Conservation (phyloP, 2,329 filamentous ascomycete species). For the Xylaria multiplex region DNA sequence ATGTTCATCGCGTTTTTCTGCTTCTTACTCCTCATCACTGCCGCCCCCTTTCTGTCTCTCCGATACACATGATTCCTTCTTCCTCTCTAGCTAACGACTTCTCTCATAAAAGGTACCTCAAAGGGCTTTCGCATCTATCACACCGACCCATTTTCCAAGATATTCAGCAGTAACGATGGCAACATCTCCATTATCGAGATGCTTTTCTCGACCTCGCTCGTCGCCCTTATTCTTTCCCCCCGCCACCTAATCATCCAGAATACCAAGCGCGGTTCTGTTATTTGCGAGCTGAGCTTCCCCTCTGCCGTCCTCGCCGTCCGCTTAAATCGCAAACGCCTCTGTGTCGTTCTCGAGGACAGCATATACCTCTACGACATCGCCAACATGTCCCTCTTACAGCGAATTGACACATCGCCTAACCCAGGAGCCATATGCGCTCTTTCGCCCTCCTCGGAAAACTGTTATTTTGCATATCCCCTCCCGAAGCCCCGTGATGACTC, state of each 20-base stretch:
- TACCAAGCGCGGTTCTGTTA: constrained; percentile 85
- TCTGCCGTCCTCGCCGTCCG: constrained; percentile 95
- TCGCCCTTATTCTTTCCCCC: constrained; percentile 91
- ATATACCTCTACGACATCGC: constrained; percentile 99
- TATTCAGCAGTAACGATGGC: constrained; percentile 92
- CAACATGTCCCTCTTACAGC: constrained; percentile 95
- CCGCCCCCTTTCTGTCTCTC: background rate
- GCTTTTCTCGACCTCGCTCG: constrained; percentile 97
- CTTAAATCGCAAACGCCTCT: constrained; percentile 91
- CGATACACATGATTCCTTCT: background rate
- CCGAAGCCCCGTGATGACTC: constrained; percentile 75
- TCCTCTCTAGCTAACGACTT: constrained; percentile 6
- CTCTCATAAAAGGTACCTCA: constrained; percentile 73
- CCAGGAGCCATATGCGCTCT: constrained; percentile 90
- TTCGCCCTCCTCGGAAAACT: constrained; percentile 93
- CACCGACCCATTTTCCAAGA: constrained; percentile 94
- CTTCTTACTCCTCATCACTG: background rate
- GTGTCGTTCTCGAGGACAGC: constrained; percentile 93
- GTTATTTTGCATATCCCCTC: constrained; percentile 92
- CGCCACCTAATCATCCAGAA: constrained; percentile 95
- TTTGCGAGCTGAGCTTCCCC: constrained; percentile 98
- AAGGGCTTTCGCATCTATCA: constrained; percentile 97
- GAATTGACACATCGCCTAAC: constrained; percentile 93
- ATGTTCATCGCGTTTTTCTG: constrained; percentile 50
- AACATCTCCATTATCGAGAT: constrained; percentile 98